Evolutionary conservation across 1,284 basidiomycete genomes (phyloP).

Genomic region (Coniferiporia sulphurascens): DNA sequence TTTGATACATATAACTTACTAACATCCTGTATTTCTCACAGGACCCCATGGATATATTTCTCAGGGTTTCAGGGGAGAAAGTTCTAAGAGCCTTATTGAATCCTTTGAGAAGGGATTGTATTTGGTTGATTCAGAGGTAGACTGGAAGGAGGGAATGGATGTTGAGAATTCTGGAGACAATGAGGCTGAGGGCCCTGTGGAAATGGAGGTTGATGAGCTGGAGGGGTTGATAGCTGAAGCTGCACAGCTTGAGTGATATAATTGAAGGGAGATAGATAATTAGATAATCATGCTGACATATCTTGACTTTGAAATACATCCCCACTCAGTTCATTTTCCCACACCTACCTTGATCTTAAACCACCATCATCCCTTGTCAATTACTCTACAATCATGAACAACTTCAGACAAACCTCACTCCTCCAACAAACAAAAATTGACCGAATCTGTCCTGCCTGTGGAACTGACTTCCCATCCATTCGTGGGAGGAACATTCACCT

Average conservation of each 20-base stretch:
- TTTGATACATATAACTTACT: neutral
- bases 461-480: neutral
- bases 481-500: constrained; percentile 3
- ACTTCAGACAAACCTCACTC: neutral
- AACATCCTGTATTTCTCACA: neutral
- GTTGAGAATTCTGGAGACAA: neutral
- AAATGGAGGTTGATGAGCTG: neutral
- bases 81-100: neutral
- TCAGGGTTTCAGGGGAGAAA: neutral
- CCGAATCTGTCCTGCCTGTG: constrained; percentile 7
- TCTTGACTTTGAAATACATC: neutral
- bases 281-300: neutral
- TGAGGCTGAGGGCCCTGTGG: neutral
- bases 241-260: neutral
- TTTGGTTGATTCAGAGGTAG: neutral
- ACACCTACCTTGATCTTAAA: neutral
- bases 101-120: neutral
- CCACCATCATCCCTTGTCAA: neutral
- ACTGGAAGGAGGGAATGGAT: neutral
- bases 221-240: neutral
- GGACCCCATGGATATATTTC: neutral
- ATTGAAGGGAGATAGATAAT: neutral
- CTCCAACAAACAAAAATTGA: neutral
- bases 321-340: neutral
- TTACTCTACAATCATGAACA: neutral